phyloP scores from a whole-genome alignment of 2,329 filamentous ascomycete genomes.

The Curvularia spicifera region DNA sequence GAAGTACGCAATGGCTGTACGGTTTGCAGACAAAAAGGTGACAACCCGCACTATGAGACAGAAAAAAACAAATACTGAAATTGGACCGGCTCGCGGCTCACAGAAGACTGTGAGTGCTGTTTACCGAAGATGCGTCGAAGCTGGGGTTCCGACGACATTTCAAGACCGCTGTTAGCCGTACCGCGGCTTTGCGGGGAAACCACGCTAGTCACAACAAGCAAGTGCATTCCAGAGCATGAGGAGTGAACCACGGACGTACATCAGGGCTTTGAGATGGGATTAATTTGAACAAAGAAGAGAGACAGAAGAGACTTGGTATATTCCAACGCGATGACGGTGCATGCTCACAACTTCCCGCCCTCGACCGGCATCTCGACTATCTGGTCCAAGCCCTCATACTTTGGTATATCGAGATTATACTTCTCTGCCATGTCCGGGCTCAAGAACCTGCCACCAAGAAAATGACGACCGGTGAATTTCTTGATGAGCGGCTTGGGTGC shows the following conservation, averaged over 20 bases:
- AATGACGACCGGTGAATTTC: slow-evolving; percentile 86
- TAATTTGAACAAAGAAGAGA: background rate
- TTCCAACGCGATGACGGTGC: background rate
- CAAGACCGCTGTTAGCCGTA: slow-evolving; percentile 36
- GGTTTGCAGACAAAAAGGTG: background rate
- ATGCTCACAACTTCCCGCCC: slow-evolving; percentile 28
- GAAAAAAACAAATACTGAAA: background rate
- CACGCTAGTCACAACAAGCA: slow-evolving; percentile 17
- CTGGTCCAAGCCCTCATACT: slow-evolving; percentile 87
- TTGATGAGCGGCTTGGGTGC: slow-evolving; percentile 90
- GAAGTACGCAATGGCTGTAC: background rate
- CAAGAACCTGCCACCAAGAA: slow-evolving; percentile 90
- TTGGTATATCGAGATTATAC: slow-evolving; percentile 82
- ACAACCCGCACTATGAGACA: background rate
- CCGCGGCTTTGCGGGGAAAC: slow-evolving; percentile 30
- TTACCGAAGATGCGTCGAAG: slow-evolving; percentile 28
- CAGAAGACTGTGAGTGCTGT: slow-evolving; percentile 10
- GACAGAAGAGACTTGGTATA: too few species aligned
- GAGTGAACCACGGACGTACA: background rate
- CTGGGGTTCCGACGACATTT: slow-evolving; percentile 26
- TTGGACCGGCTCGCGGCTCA: slow-evolving; percentile 5
- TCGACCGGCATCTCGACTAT: slow-evolving; percentile 72
- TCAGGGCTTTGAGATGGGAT: background rate
- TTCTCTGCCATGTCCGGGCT: slow-evolving; percentile 78
- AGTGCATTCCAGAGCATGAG: slow-evolving; percentile 5